Evolutionary conservation across 2,329 filamentous ascomycete species (phyloP).

Genomic region (Beauveria sp.): DNA sequence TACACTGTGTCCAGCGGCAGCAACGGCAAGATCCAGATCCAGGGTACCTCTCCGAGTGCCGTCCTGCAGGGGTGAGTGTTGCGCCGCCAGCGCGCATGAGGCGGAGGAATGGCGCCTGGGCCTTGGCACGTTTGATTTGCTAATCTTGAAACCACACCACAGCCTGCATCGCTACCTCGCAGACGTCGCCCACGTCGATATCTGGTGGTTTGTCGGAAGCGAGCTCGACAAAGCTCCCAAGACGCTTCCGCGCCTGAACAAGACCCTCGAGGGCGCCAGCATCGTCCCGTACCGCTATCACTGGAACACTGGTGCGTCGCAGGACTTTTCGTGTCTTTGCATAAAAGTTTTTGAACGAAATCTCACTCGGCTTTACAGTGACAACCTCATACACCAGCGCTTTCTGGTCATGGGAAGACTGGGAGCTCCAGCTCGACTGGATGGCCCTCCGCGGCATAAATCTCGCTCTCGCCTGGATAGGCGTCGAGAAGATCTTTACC

Average conservation of each 20-base stretch:
- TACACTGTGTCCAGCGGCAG: slow-evolving; percentile 13
- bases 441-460: slow-evolving; percentile 44
- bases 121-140: background rate
- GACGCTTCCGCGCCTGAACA: slow-evolving; percentile 12
- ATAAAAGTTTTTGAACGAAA: background rate
- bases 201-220: slow-evolving; percentile 17
- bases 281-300: slow-evolving; percentile 28
- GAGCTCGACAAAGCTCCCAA: slow-evolving; percentile 14
- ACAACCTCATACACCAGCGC: slow-evolving; percentile 44
- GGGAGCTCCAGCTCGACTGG: slow-evolving; percentile 46
- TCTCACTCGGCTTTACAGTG: slow-evolving; percentile 22
- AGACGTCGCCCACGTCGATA: slow-evolving; percentile 15
- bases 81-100: background rate
- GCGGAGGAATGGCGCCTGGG: background rate
- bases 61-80: slow-evolving; percentile 13
- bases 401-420: slow-evolving; percentile 47
- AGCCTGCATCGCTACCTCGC: slow-evolving; percentile 17
- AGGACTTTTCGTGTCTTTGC: background rate
- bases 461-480: slow-evolving; percentile 43
- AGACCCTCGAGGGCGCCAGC: slow-evolving; percentile 8
- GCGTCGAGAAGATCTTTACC: slow-evolving; percentile 41
- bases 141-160: background rate
- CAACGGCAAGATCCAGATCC: slow-evolving; percentile 15
- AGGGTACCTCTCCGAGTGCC: slow-evolving; percentile 15
- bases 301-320: slow-evolving; percentile 37